Conservation (phyloP, 345 rosid species). For the Linum usitatissimum region DNA sequence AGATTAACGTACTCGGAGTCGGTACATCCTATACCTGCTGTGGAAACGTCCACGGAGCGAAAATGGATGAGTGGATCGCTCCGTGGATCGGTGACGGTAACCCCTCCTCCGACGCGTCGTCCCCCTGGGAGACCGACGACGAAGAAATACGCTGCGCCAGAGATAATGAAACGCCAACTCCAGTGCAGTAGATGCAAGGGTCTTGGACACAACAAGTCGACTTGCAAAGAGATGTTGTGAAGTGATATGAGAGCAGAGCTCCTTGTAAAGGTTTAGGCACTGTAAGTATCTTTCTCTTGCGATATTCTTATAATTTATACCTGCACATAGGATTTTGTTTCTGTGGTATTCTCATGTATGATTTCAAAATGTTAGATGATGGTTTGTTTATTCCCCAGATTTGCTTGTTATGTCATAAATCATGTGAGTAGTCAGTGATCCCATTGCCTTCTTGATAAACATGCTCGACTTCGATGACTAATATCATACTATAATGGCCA, state of each 20-base stretch:
- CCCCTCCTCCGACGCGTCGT: constrained; percentile 76
- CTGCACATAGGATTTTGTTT: no score
- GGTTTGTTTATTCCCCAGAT: no score
- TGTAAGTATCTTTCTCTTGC: constrained; percentile 19
- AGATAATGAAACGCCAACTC: constrained; percentile 69
- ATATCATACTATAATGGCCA: no score
- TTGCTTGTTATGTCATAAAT: no score
- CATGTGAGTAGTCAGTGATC: no score
- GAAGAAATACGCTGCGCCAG: constrained; percentile 49
- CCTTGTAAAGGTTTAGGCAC: constrained; percentile 13
- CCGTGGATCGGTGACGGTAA: constrained; percentile 40
- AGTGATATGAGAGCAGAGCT: constrained; percentile 17
- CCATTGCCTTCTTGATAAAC: no score
- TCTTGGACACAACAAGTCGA: constrained; percentile 91
- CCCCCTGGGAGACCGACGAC: constrained; percentile 82
- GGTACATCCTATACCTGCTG: constrained; percentile 49
- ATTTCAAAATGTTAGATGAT: no score
- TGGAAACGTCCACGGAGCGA: constrained; percentile 33
- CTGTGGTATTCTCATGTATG: no score
- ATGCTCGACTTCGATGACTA: no score
- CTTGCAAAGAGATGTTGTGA: constrained; percentile 71
- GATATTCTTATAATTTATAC: neutral
- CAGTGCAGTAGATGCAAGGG: constrained; percentile 99
- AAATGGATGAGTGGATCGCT: constrained; percentile 29
- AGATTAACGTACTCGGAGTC: constrained; percentile 58